phyloP scores from a whole-genome alignment of 805 yeast species.

The Wickerhamiella sergipiensis region DNA sequence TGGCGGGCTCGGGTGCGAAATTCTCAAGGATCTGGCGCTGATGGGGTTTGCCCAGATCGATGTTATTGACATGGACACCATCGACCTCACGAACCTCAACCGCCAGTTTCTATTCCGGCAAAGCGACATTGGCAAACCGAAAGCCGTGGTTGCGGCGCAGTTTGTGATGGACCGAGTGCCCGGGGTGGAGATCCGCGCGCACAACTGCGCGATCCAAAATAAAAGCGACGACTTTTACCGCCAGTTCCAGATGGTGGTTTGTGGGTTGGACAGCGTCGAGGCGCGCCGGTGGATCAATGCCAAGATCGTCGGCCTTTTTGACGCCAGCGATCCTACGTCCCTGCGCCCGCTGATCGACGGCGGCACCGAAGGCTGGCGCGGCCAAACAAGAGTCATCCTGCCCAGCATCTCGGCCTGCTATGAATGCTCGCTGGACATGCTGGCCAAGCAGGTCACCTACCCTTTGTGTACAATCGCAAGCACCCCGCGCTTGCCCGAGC shows the following conservation, averaged over 20 bases:
- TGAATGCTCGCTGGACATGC: conserved; percentile 75
- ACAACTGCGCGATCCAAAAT: conserved; percentile 52
- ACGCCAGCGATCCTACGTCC: conserved; percentile 32
- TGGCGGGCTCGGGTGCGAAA: conserved; percentile 77
- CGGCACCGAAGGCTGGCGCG: conserved; percentile 89
- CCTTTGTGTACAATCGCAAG: conserved; percentile 93
- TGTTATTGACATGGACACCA: conserved; percentile 72
- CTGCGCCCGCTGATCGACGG: conserved; percentile 74
- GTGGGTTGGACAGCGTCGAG: conserved; percentile 81
- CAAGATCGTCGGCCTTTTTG: conserved; percentile 50
- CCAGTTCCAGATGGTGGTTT: conserved; percentile 58
- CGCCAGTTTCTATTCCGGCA: conserved; percentile 59
- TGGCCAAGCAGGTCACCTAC: conserved; percentile 44
- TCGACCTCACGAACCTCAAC: conserved; percentile 62
- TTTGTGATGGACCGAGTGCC: conserved; percentile 35
- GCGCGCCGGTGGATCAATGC: conserved; percentile 86
- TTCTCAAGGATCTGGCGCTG: conserved; percentile 54
- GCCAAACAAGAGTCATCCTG: conserved; percentile 75
- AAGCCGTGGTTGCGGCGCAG: conserved; percentile 51
- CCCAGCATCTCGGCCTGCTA: conserved; percentile 84
- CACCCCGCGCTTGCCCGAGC: conserved; percentile 89
- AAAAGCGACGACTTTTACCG: conserved; percentile 47
- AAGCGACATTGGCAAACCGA: conserved; percentile 48
- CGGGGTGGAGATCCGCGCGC: conserved; percentile 38
- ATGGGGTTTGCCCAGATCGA: conserved; percentile 55